phyloP scores from a whole-genome alignment of 2,329 filamentous ascomycete genomes.

The Talaromyces marneffei region DNA sequence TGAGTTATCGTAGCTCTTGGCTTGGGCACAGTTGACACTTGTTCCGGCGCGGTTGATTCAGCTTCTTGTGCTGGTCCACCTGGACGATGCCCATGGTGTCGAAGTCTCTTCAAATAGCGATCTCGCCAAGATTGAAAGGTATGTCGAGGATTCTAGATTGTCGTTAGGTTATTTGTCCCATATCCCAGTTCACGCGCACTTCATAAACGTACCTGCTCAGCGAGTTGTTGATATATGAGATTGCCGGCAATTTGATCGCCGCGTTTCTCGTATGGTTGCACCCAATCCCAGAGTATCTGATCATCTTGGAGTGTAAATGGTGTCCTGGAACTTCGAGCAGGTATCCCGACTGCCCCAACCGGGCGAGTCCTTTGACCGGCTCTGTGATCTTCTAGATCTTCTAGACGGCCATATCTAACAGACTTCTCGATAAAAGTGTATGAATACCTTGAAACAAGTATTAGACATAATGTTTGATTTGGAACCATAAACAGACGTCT shows the following conservation, averaged over 20 bases:
- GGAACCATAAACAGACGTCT: not conserved
- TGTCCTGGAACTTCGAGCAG: constrained; percentile 27
- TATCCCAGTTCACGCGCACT: not conserved
- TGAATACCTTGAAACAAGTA: constrained; percentile 39
- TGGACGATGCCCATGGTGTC: constrained; percentile 29
- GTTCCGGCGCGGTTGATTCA: not conserved
- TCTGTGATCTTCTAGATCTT: constrained; percentile 44
- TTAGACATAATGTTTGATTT: not conserved
- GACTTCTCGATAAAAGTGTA: constrained; percentile 55
- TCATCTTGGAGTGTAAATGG: constrained; percentile 42
- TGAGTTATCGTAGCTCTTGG: not conserved
- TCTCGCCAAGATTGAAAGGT: constrained; percentile 47
- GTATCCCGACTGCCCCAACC: constrained; percentile 37
- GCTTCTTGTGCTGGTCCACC: constrained; percentile 19
- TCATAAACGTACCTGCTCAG: constrained; percentile 27
- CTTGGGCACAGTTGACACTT: not conserved
- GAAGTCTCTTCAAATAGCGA: constrained; percentile 40
- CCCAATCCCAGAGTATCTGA: constrained; percentile 40
- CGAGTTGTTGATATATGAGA: constrained; percentile 42
- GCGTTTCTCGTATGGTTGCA: constrained; percentile 31
- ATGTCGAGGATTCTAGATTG: constrained; percentile 37
- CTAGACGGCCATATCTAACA: constrained; percentile 43
- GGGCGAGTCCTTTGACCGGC: constrained; percentile 46
- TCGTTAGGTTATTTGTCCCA: not conserved
- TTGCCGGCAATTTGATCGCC: constrained; percentile 35